phyloP scores from a whole-genome alignment of 192 early-diverging fungal genomes.

The Entomortierella lignicola region DNA sequence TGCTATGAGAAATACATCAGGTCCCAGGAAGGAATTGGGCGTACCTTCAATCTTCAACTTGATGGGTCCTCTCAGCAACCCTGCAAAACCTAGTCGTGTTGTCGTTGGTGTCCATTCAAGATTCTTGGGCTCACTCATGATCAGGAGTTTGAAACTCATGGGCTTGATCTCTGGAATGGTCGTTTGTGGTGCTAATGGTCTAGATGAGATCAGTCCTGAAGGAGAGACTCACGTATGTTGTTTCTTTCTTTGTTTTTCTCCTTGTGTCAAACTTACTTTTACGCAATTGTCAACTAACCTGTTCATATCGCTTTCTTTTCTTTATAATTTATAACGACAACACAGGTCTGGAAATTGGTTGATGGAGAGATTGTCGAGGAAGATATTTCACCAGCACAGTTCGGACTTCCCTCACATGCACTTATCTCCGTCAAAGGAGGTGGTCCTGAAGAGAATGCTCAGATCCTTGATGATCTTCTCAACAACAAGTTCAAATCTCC shows the following conservation, averaged over 20 bases:
- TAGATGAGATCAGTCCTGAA: conserved; percentile 95
- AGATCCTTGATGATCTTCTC: conserved; percentile 76
- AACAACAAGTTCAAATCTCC: conserved; percentile 67
- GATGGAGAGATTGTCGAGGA: conserved; percentile 70
- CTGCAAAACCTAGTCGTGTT: conserved; percentile 80
- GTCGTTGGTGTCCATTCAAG: conserved; percentile 94
- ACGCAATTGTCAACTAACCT: background rate
- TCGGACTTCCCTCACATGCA: conserved; percentile 84
- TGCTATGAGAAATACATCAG: conserved; percentile 83
- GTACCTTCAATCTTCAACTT: conserved; percentile 95
- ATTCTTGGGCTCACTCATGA: conserved; percentile 82
- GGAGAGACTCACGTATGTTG: conserved; percentile 81
- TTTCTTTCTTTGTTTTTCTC: background rate
- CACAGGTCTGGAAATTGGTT: conserved; percentile 79
- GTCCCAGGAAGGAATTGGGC: conserved; percentile 85
- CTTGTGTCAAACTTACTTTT: no score
- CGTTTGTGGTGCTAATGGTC: conserved; percentile 88
- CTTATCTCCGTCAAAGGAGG: conserved; percentile 79
- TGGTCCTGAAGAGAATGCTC: conserved; percentile 77
- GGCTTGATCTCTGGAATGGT: conserved; percentile 89
- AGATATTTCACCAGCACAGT: conserved; percentile 84
- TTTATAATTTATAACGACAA: background rate
- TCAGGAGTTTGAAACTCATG: conserved; percentile 80
- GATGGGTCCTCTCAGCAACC: conserved; percentile 92
- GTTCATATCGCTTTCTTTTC: conserved; percentile 3